Conservation (phyloP, 2,329 filamentous ascomycete genomes). For the Apiospora sp. region DNA sequence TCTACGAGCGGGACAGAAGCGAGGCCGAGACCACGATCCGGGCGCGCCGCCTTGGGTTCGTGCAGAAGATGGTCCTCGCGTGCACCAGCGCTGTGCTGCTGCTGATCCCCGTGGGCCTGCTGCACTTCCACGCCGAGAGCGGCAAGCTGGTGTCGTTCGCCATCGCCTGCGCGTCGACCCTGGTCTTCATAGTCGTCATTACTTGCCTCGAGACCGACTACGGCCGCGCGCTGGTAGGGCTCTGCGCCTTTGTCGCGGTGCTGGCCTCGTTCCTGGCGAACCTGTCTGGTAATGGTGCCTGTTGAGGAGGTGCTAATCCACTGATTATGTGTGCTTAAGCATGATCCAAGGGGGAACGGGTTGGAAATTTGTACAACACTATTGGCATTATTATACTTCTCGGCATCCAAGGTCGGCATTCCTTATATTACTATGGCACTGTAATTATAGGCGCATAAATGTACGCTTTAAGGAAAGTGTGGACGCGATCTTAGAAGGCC, state of each 20-base stretch:
- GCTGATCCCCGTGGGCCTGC: background rate
- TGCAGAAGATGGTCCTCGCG: background rate
- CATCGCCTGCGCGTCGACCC: background rate
- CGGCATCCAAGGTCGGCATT: background rate
- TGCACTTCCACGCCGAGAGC: background rate
- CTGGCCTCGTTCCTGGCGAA: conserved; percentile 11
- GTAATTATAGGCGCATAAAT: background rate
- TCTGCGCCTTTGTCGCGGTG: conserved; percentile 7
- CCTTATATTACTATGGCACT: background rate
- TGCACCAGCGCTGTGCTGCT: background rate
- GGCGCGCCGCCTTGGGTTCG: background rate
- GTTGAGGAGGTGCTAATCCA: no score
- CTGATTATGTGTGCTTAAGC: no score
- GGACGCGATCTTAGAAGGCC: background rate
- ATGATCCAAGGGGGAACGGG: no score
- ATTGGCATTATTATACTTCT: background rate
- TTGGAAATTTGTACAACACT: background rate
- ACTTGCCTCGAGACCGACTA: background rate
- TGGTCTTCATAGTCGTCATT: background rate
- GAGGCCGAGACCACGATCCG: background rate
- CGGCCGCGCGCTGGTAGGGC: background rate
- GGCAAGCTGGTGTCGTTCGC: background rate
- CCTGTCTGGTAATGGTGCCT: background rate
- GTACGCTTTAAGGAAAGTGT: background rate
- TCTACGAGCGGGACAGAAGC: no score